Evolutionary conservation across 176 grass and related monocot species (phyloP).

Genomic region (Rhipidocladum racemiflorum): DNA sequence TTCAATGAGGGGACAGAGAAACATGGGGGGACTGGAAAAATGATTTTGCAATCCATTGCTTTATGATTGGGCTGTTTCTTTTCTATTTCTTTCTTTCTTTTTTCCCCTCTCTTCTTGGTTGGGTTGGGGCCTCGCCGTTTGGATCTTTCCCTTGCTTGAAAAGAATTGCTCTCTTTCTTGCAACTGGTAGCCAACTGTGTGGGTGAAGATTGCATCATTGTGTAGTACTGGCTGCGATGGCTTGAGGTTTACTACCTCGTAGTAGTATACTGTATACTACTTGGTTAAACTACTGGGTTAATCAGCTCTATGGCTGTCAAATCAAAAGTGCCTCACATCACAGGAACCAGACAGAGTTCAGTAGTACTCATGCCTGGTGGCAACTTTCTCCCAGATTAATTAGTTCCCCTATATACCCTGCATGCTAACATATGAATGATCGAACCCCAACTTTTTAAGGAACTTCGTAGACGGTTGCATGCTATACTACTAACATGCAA

Average conservation of each 20-base stretch:
- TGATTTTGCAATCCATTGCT: constrained; percentile 87
- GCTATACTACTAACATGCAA: background rate
- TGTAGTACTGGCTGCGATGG: background rate
- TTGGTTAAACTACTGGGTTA: background rate
- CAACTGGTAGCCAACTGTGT: background rate
- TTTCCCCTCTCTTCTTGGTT: background rate
- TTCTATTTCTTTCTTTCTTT: background rate
- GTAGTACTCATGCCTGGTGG: background rate
- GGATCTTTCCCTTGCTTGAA: background rate
- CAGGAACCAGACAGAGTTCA: background rate
- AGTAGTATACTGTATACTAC: background rate
- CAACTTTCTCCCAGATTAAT: background rate
- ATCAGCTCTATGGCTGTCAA: background rate
- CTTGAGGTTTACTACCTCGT: constrained; percentile 25
- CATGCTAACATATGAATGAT: background rate
- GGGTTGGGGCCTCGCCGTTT: background rate
- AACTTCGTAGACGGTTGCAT: background rate
- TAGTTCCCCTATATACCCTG: background rate
- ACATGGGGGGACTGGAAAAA: constrained; percentile 62
- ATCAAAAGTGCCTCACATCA: constrained; percentile 17
- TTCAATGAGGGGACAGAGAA: constrained; percentile 57
- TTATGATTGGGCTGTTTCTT: constrained; percentile 57
- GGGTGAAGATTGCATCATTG: background rate
- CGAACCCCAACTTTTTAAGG: background rate
- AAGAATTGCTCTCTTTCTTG: constrained; percentile 13